These are phyloP conservation scores for Stevia rebaudiana DNA, from an alignment of 140 eudicot genomes.

Conservation along the genomic window DNA sequence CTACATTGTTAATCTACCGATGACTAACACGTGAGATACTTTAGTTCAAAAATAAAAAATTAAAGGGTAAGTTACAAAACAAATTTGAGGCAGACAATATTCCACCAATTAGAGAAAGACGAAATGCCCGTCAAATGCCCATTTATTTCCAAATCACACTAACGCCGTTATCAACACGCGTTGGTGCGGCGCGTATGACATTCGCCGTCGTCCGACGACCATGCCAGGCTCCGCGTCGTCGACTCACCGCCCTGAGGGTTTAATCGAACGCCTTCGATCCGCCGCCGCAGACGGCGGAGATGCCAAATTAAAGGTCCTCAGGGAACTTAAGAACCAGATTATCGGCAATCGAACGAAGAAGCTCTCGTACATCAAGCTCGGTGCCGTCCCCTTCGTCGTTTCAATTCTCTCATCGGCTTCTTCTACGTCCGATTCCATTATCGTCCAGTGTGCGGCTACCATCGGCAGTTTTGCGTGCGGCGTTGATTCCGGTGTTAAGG, in stretches of 20 bases:
- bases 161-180: conserved; percentile 33
- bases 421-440: conserved; percentile 30
- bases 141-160: conserved; percentile 17
- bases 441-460: conserved; percentile 71
- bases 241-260: conserved; percentile 56
- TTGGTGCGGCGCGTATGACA: conserved; percentile 40
- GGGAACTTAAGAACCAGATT: conserved; percentile 85
- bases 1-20: too few relatives aligned
- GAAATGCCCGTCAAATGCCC: background rate
- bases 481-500: conserved; percentile 74
- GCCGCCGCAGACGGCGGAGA: conserved; percentile 42
- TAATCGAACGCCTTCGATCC: conserved; percentile 60
- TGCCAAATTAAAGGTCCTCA: conserved; percentile 54
- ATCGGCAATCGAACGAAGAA: conserved; percentile 90
- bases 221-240: conserved; percentile 61
- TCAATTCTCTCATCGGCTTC: conserved; percentile 48
- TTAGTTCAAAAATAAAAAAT: too few relatives aligned
- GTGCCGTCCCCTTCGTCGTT: conserved; percentile 76
- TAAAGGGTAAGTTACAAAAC: too few relatives aligned
- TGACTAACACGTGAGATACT: too few relatives aligned
- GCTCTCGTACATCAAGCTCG: conserved; percentile 66
- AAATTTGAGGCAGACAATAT: conserved; percentile 15
- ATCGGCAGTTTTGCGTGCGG: conserved; percentile 95
- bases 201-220: conserved; percentile 38
- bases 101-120: conserved; percentile 12